Evolutionary conservation across 129 eudicot genomes (phyloP).

Genomic region (Flaveria trinervia): DNA sequence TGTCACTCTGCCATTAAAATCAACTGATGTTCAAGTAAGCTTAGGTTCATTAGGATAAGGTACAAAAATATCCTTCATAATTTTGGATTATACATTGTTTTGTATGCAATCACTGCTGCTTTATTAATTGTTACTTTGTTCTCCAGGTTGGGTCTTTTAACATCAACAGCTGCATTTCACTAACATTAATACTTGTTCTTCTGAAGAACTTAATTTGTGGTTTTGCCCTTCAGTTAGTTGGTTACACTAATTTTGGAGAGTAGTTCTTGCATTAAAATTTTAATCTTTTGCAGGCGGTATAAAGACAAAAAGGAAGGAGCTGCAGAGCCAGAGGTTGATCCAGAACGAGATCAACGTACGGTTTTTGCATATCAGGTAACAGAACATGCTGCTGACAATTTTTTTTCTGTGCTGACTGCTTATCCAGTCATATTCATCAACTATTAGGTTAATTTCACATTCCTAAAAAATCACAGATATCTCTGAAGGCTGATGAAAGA

Average conservation of each 20-base stretch:
- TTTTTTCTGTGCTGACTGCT: neutral
- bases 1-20: constrained; percentile 32
- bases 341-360: constrained; percentile 90
- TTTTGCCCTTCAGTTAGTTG: constrained; percentile 44
- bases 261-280: constrained; percentile 32
- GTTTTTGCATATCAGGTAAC: constrained; percentile 93
- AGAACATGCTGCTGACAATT: constrained; percentile 1
- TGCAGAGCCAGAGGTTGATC: constrained; percentile 75
- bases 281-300: constrained; percentile 53
- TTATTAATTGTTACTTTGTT: constrained; percentile 44
- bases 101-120: constrained; percentile 27
- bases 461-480: constrained; percentile 45
- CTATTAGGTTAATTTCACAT: constrained; percentile 22
- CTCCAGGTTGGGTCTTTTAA: constrained; percentile 60
- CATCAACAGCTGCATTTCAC: constrained; percentile 33
- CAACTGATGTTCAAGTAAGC: constrained; percentile 44
- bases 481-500: constrained; percentile 84
- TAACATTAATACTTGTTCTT: constrained; percentile 36
- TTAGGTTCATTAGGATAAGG: constrained; percentile 63
- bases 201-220: constrained; percentile 41
- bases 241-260: constrained; percentile 46
- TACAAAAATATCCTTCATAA: constrained; percentile 44
- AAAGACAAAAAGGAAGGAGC: constrained; percentile 79
- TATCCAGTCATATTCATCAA: constrained; percentile 9
- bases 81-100: constrained; percentile 36